Conservation (phyloP, 2,329 filamentous ascomycete genomes). For the Beauveria rudraprayagi region DNA sequence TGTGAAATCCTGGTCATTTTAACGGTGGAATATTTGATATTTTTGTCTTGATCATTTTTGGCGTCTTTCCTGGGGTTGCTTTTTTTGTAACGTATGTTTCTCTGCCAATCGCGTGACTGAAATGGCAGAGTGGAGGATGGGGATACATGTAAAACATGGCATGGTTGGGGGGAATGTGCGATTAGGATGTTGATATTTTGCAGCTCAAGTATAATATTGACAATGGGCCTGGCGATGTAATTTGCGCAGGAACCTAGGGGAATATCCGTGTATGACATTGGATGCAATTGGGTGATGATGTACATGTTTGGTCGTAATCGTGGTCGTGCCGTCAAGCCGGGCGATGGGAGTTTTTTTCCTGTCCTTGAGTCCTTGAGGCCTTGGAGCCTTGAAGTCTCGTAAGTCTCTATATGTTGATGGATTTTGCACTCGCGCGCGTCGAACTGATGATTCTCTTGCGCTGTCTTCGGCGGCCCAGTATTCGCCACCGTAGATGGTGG, state of each 20-base stretch:
- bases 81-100: neutral
- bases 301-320: neutral
- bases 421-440: neutral
- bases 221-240: neutral
- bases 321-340: neutral
- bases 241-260: neutral
- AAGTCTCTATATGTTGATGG: neutral
- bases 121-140: neutral
- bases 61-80: neutral
- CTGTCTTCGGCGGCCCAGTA: neutral
- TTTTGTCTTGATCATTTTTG: neutral
- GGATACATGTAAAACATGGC: neutral
- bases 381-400: too few relatives aligned
- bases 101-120: neutral
- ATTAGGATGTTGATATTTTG: neutral
- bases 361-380: neutral
- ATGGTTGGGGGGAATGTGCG: neutral
- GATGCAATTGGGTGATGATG: neutral
- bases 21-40: neutral
- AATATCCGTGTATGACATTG: neutral
- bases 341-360: too few relatives aligned
- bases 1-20: neutral
- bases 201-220: neutral
- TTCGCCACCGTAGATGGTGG: neutral
- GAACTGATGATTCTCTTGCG: too few relatives aligned